phyloP scores from a whole-genome alignment of 2,329 filamentous ascomycete species.

The Zalaria sp. region DNA sequence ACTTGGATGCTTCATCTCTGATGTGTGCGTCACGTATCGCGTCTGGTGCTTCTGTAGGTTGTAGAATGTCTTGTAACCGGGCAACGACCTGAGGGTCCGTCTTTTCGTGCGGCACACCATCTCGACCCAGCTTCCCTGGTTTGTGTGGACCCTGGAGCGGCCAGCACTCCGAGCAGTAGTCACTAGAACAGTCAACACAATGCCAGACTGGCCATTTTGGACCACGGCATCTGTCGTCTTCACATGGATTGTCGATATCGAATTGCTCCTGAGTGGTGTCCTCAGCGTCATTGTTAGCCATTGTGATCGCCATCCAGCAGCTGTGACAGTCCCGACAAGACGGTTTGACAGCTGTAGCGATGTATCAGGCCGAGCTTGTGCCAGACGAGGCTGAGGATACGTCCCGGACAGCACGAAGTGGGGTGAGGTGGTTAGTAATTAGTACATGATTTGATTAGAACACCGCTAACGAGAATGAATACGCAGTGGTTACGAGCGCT shows the following conservation, averaged over 20 bases:
- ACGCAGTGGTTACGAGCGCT: no score
- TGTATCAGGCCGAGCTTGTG: no score
- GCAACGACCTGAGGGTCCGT: conserved; percentile 10
- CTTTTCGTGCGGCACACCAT: conserved; percentile 15
- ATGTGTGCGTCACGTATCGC: conserved; percentile 11
- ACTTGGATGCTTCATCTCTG: conserved; percentile 15
- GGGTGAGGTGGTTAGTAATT: no score
- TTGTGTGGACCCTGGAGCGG: conserved; percentile 8
- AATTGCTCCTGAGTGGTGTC: no score
- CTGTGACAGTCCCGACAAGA: no score
- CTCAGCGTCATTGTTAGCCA: no score
- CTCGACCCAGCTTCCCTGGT: conserved; percentile 8
- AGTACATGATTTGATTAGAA: no score
- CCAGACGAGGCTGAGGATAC: no score
- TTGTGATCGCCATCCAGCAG: no score
- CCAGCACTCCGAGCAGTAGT: conserved; percentile 8
- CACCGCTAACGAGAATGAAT: no score
- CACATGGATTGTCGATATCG: conserved; percentile 6
- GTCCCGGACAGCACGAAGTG: no score
- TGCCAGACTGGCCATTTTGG: conserved; percentile 7
- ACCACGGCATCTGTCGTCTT: conserved; percentile 16
- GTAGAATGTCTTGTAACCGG: conserved; percentile 9
- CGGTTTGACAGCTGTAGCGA: no score
- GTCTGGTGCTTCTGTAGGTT: conserved; percentile 5
- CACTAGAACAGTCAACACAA: conserved; percentile 7